These are phyloP conservation scores for Daldinia sp. DNA, from an alignment of 2,329 filamentous ascomycete species.

Conservation along the genomic window DNA sequence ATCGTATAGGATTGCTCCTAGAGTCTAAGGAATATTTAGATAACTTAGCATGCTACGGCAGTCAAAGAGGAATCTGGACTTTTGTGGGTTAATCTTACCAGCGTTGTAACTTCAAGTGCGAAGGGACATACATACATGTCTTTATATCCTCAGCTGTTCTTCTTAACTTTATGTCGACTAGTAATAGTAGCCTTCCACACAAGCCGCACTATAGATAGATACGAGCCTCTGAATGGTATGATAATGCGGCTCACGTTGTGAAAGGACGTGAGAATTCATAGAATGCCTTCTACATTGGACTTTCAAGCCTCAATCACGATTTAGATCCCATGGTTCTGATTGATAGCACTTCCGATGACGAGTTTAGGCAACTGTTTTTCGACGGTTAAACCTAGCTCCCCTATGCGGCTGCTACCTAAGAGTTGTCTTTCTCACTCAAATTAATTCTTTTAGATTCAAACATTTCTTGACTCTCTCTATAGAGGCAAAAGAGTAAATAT, in stretches of 20 bases:
- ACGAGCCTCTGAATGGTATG: neutral
- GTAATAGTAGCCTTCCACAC: too few relatives aligned
- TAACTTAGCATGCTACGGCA: too few relatives aligned
- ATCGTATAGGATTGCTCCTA: too few relatives aligned
- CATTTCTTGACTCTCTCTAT: too few relatives aligned
- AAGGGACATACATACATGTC: neutral
- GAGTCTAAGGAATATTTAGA: too few relatives aligned
- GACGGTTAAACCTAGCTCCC: conserved; percentile 23
- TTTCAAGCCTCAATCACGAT: neutral
- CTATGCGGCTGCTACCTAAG: neutral
- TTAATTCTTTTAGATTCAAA: too few relatives aligned
- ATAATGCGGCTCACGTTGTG: neutral
- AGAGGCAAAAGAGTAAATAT: neutral
- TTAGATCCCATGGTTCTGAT: neutral
- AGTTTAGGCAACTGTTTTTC: conserved; percentile 15
- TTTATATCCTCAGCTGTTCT: neutral
- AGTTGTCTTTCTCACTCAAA: neutral
- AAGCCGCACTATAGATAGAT: neutral
- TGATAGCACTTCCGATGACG: neutral
- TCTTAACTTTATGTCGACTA: too few relatives aligned
- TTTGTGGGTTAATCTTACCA: too few relatives aligned
- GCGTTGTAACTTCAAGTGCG: too few relatives aligned
- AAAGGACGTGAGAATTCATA: neutral
- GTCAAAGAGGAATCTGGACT: too few relatives aligned
- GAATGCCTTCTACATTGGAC: neutral